Percentiles rank a stretch among this genome's conserved stretches.
Evolutionary conservation across 306 rosid species (phyloP).

Genomic region (Prunus davidiana): DNA sequence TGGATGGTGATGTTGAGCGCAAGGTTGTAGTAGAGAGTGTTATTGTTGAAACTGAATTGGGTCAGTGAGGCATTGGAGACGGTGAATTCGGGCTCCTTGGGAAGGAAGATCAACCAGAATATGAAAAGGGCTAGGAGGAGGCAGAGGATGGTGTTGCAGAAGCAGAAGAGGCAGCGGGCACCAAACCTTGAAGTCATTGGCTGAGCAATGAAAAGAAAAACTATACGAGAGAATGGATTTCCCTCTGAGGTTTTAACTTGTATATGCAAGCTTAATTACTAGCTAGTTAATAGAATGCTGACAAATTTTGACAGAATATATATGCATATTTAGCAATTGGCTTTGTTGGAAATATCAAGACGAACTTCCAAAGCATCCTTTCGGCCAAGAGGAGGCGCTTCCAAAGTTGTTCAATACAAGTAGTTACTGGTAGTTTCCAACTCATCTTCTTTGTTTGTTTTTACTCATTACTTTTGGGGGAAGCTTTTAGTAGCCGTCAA

Average conservation of each 20-base stretch:
- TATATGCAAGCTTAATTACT: neutral
- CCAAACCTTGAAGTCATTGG: neutral
- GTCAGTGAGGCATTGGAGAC: neutral
- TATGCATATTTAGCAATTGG: neutral
- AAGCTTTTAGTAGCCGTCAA: too few relatives aligned
- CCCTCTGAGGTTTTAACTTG: neutral
- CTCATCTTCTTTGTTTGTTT: neutral
- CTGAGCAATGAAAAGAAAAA: neutral
- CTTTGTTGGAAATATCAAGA: neutral
- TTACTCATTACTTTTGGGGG: too few relatives aligned
- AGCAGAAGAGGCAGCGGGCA: neutral
- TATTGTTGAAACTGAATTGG: neutral
- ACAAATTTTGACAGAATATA: neutral
- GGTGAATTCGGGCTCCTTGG: neutral
- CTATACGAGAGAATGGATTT: neutral
- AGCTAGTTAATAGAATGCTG: neutral
- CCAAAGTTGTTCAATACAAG: neutral
- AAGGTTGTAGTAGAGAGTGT: constrained; percentile 26
- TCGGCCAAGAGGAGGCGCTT: neutral
- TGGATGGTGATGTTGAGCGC: constrained; percentile 34
- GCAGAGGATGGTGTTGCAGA: neutral
- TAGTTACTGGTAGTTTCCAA: too few relatives aligned
- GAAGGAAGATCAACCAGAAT: neutral
- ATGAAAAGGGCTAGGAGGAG: neutral
- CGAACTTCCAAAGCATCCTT: neutral